Evolutionary conservation across 805 yeast genomes (phyloP), one percentile per base, ranked within the genome.

Genomic region (Clavispora vitiphila): DNA sequence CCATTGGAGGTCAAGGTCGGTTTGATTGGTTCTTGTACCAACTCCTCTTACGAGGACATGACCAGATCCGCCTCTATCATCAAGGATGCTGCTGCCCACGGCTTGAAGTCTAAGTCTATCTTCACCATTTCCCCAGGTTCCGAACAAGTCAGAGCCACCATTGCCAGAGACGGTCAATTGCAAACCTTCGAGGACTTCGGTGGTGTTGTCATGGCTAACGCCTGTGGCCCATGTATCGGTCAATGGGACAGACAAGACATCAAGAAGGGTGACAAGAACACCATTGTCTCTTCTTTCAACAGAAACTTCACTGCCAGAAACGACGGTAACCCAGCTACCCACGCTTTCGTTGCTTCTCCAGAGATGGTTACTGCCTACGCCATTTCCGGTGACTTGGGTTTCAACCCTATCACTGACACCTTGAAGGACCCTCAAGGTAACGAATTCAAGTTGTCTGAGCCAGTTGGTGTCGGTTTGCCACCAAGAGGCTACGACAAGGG

Each of bases 221-320:
- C 98, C 45, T 91, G 98, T 77, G 98, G 98, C 61, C 98, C 98
- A 63, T 90, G 98, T 79, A 90, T 90, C 63, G 98, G 98, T 61
- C 97, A 91, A 77, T 91, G 98, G 98, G 96, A 90, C 68, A 85
- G 98, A 72, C 85, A 77, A 60, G 90, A 86, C 65, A 80, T 87
- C 67, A 81, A 86, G 76, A 88, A 86, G 77, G 93, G 90, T 65
- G 96, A 86, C 69, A 85, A 87, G 73, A 91, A 91, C 79, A 91
- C 97, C 58, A 91, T 91, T 69, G 91, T 91, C 60, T 86, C 97
- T 32, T 88, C 96, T 48, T 91, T 86, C 83, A 91, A 91, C 85
- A 86, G 98, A 79, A 91, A 91, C 74, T 91, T 91, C 80, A 86
- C 96, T 57, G 83, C 96, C 52, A 86, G 98, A 82, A 90, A 90